These are phyloP conservation scores for Skeletonema potamos DNA, from an alignment of 108 stramenopile species.

Conservation along the genomic window DNA sequence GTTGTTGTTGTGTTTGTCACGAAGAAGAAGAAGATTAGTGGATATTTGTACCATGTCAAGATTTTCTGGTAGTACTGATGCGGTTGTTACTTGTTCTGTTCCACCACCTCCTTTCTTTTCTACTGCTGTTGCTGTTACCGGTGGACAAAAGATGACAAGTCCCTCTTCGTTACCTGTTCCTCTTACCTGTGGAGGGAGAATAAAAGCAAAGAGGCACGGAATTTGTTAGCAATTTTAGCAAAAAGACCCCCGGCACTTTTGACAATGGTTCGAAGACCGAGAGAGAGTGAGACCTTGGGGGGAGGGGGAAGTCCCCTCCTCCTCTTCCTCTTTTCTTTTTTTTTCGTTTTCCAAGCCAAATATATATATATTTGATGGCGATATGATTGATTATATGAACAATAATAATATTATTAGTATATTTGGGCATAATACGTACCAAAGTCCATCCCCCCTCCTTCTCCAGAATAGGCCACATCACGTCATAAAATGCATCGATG, in stretches of 20 bases:
- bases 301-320: too few relatives aligned
- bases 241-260: too few relatives aligned
- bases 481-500: slow-evolving; percentile 50
- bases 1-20: background rate
- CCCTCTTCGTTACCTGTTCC: slow-evolving; percentile 42
- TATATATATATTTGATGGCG: too few relatives aligned
- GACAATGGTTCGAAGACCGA: background rate
- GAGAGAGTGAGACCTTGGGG: too few relatives aligned
- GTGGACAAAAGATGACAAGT: slow-evolving; percentile 46
- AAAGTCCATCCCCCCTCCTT: slow-evolving; percentile 50
- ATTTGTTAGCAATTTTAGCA: background rate
- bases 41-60: background rate
- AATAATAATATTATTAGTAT: background rate
- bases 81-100: too few relatives aligned
- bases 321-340: too few relatives aligned
- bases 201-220: background rate
- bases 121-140: too few relatives aligned
- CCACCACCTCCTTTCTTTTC: too few relatives aligned
- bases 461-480: slow-evolving; percentile 56
- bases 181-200: slow-evolving; percentile 19
- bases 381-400: background rate
- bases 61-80: slow-evolving; percentile 6
- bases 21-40: background rate
- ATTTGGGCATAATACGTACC: slow-evolving; percentile 51
- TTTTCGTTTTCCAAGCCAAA: too few relatives aligned